Base-by-base conservation (phyloP, 1,284 basidiomycete species). In the Leccinum insolens region DNA sequence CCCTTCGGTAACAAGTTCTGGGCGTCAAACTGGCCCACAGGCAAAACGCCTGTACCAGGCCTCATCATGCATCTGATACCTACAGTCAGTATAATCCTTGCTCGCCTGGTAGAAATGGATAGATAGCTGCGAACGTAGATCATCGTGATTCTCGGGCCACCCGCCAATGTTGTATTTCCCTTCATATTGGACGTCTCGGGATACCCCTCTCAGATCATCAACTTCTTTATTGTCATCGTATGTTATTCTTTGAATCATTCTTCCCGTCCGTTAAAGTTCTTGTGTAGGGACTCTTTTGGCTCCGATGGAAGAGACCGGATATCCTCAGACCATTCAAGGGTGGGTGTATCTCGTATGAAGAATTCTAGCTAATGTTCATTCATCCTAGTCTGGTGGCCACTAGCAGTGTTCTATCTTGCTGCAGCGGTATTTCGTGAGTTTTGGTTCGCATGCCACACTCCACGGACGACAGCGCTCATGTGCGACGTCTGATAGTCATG, bases 171-270 rank as follows among this genome's bases (percentile, higher is more conserved):
- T 2, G 85, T 78, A 0, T 88, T 86, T 69, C 83, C 84, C 0
- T 86, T 87, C 66, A 87, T 88, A 64, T 76, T 89, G 2, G 85
- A 89, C 66, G 78, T 89, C 3, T 81, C 87, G 71, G 85, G 85
- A 7, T 89, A 89, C 71, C 88, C 88, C 9, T 62, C 44, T 52
- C 86, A 88, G 67, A 86, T 88, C 57, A 83, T 89, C 71, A 85
- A 86, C 73, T 74, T 88, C 4, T 85, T 87, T 69, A 82, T 89
- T 65, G 82, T 88, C 52, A 60, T 85, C 20, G 86, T 86, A 69
- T 1, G 78, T 69, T 7, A 9, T 25, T 22, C 6, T 11, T 5
- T 20, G 8, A n/a, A 20, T 0, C 7, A 37, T 12, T 4, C 4
- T 4, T 5, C 11, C 28, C 3, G 11, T 15, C 44, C 37, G 4